phyloP scores from a whole-genome alignment of 2,329 filamentous ascomycete genomes.

The Venturia pyrina region DNA sequence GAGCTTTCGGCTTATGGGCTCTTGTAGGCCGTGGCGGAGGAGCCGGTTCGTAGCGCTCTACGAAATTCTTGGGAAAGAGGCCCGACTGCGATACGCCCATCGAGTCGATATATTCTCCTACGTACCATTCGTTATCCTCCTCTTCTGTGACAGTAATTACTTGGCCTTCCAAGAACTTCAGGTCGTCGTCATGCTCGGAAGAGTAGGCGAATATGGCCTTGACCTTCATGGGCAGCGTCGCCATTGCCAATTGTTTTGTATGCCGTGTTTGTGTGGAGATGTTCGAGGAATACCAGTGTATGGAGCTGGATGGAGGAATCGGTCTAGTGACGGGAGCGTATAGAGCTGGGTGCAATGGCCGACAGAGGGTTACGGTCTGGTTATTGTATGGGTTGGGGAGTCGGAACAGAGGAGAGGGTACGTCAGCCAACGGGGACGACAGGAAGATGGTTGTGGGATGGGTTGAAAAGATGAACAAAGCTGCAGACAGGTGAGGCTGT shows the following conservation, averaged over 20 bases:
- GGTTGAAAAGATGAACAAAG: neutral
- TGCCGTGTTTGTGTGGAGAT: neutral
- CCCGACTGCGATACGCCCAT: conserved; percentile 67
- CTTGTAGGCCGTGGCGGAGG: conserved; percentile 79
- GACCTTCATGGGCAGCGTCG: conserved; percentile 72
- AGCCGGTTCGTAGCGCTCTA: conserved; percentile 88
- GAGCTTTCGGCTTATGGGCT: conserved; percentile 52
- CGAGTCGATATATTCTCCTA: conserved; percentile 74
- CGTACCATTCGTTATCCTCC: conserved; percentile 91
- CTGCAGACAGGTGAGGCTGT: neutral
- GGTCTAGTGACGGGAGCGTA: neutral
- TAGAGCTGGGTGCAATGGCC: neutral
- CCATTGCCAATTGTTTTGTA: conserved; percentile 16
- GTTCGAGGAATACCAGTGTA: neutral
- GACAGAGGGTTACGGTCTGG: neutral
- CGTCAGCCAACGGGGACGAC: neutral
- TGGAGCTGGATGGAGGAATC: neutral
- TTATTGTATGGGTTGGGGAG: neutral
- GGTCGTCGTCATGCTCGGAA: conserved; percentile 89
- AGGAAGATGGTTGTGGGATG: neutral
- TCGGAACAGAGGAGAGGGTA: neutral
- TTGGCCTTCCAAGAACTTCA: conserved; percentile 75
- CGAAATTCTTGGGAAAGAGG: conserved; percentile 93
- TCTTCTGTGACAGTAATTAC: conserved; percentile 88
- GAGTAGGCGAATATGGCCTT: conserved; percentile 92